These are phyloP conservation scores for Gossypium sturtianum DNA, from an alignment of 345 rosid genomes.

Conservation along the genomic window DNA sequence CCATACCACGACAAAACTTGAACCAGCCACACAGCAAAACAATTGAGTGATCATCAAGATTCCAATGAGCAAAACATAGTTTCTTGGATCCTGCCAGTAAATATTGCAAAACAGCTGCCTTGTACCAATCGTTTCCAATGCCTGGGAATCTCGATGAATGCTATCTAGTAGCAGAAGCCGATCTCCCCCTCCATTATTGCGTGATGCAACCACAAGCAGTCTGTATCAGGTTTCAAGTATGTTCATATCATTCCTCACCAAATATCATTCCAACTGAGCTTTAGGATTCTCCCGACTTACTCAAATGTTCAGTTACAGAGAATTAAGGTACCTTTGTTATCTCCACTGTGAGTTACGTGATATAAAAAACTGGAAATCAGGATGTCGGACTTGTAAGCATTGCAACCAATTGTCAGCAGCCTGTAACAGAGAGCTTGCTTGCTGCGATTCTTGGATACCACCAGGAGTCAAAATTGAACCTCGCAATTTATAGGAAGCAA, in stretches of 20 bases:
- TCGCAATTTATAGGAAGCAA: constrained; percentile 65
- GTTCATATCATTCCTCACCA: constrained; percentile 1
- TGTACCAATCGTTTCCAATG: background rate
- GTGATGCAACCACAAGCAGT: background rate
- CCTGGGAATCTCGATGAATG: background rate
- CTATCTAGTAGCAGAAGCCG: background rate
- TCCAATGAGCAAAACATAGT: background rate
- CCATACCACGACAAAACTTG: background rate
- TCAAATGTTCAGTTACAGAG: background rate
- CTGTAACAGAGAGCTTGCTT: constrained; percentile 30
- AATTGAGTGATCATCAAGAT: background rate
- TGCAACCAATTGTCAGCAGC: constrained; percentile 50
- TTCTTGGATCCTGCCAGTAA: background rate
- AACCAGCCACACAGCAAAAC: constrained; percentile 2
- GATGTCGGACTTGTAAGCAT: constrained; percentile 37
- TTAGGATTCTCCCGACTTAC: constrained; percentile 9
- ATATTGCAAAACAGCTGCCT: background rate
- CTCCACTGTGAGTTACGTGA: constrained; percentile 40
- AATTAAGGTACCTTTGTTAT: constrained; percentile 17
- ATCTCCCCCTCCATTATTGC: too few relatives aligned
- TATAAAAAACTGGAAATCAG: constrained; percentile 50
- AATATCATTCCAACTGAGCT: constrained; percentile 4
- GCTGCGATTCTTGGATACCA: constrained; percentile 39
- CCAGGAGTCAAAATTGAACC: constrained; percentile 48
- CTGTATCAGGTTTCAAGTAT: constrained; percentile 4